Conservation (phyloP, 495 filamentous ascomycete species). For the Penicillium mononematosum region DNA sequence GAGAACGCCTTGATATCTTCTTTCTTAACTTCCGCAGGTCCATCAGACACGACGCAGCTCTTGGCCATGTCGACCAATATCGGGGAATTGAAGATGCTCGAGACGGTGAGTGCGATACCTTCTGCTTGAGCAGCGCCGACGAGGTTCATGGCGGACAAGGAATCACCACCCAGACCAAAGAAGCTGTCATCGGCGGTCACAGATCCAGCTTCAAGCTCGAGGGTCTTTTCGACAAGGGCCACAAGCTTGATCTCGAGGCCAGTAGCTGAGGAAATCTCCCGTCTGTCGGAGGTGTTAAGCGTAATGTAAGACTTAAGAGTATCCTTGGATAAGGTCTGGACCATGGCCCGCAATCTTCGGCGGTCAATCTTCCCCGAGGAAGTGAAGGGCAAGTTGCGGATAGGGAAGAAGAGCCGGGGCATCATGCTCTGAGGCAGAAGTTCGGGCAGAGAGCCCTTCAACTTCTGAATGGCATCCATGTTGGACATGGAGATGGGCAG, state of each 20-base stretch:
- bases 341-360: conserved; percentile 49
- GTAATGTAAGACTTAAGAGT: conserved; percentile 42
- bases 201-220: conserved; percentile 38
- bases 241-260: conserved; percentile 36
- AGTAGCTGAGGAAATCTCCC: conserved; percentile 23
- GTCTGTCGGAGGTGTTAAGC: conserved; percentile 29
- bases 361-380: conserved; percentile 63
- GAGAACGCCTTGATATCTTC: conserved; percentile 42
- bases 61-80: conserved; percentile 49
- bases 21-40: conserved; percentile 7
- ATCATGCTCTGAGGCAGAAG: conserved; percentile 57
- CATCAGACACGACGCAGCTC: conserved; percentile 20
- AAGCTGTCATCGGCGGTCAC: conserved; percentile 50
- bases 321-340: conserved; percentile 40
- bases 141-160: conserved; percentile 55
- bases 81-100: conserved; percentile 50
- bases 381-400: conserved; percentile 54
- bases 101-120: conserved; percentile 48
- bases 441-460: conserved; percentile 37
- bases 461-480: conserved; percentile 31
- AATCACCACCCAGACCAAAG: conserved; percentile 56
- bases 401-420: conserved; percentile 59
- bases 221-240: conserved; percentile 37
- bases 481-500: conserved; percentile 35
- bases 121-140: conserved; percentile 47